Evolutionary conservation across 176 grass and related monocot genomes (phyloP), one percentile per base, ranked within the genome.

Genomic region (Cocos nucifera): DNA sequence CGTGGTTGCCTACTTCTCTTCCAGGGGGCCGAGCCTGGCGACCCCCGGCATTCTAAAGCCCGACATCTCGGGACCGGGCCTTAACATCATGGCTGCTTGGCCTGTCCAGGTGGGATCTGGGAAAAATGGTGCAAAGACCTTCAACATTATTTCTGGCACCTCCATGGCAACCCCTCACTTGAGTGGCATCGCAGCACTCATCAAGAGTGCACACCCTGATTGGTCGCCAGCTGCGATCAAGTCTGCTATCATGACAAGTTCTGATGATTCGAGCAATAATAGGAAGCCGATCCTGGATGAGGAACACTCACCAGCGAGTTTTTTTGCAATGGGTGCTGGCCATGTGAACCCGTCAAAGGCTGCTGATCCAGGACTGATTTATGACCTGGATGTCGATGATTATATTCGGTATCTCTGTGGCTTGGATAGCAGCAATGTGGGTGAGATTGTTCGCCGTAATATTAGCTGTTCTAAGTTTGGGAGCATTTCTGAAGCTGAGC

Each of bases 211-310:
- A 44, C 86, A 95, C 58, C 86, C 86, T 1, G 66, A 80, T 21
- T 95, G 90, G 90, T 71, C 90, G 0, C 90, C 90, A 0, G 86
- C 90, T 0, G 85, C 79, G 2, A 86, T 95, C 70, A 95, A 95
- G 49, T 95, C 90, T n/a, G 90, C 90, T 6, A 95, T 95, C 76
- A 89, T 95, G 79, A 95, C 90, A 2, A 78, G 79, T 9, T 89
- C 90, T 17, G 85, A 95, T 62, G 59, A 69, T 5, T 65, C 65
- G 2, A 86, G 81, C 78, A 69, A 61, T 50, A 72, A 78, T 0
- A 82, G 79, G 10, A 19, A 85, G 25, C 90, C 82, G 3, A 89
- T 95, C 69, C 80, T 83, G 65, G 79, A 95, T 53, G 82, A 89
- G 57, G 78, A 95, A 64, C 79, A 83, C 69, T 67, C 69, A 20